phyloP scores from a whole-genome alignment of 192 early-diverging fungal species.

The Mortierella alpina region DNA sequence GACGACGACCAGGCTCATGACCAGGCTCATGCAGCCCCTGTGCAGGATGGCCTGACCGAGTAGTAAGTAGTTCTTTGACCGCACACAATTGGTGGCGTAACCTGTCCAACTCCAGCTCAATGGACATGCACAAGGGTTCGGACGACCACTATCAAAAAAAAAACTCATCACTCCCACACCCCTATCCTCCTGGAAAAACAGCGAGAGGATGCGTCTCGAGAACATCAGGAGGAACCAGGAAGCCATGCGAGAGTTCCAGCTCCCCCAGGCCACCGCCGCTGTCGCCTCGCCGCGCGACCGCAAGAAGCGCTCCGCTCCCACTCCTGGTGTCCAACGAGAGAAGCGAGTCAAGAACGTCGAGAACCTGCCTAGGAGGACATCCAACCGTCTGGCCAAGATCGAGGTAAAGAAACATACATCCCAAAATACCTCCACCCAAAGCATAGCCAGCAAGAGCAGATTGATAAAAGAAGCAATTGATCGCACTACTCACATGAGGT shows the following conservation, averaged over 20 bases:
- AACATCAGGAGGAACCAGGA: constrained; percentile 57
- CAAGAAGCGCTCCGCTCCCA: constrained; percentile 24
- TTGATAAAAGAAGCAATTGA: too few relatives aligned
- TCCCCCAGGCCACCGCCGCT: constrained; percentile 29
- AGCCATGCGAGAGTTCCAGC: constrained; percentile 38
- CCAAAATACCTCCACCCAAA: too few relatives aligned
- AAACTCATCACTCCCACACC: neutral
- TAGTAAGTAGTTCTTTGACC: constrained; percentile 6
- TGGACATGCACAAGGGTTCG: neutral
- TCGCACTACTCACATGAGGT: too few relatives aligned
- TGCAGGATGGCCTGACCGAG: constrained; percentile 10
- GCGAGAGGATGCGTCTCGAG: constrained; percentile 53
- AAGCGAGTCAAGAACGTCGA: constrained; percentile 31
- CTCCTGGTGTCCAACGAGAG: constrained; percentile 23
- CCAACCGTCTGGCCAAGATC: constrained; percentile 30
- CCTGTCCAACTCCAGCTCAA: neutral
- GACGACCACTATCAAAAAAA: neutral
- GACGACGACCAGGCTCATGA: neutral
- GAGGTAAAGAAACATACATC: constrained; percentile 12
- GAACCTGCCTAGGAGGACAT: constrained; percentile 20
- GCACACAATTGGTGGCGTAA: constrained; percentile 10
- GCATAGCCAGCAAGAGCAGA: too few relatives aligned
- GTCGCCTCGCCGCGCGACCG: constrained; percentile 3
- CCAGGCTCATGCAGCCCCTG: neutral
- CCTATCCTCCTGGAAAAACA: constrained; percentile 5